Evolutionary conservation across 345 rosid genomes (phyloP), one percentile per base, ranked within the genome.

Genomic region (Hirschfeldia incana): DNA sequence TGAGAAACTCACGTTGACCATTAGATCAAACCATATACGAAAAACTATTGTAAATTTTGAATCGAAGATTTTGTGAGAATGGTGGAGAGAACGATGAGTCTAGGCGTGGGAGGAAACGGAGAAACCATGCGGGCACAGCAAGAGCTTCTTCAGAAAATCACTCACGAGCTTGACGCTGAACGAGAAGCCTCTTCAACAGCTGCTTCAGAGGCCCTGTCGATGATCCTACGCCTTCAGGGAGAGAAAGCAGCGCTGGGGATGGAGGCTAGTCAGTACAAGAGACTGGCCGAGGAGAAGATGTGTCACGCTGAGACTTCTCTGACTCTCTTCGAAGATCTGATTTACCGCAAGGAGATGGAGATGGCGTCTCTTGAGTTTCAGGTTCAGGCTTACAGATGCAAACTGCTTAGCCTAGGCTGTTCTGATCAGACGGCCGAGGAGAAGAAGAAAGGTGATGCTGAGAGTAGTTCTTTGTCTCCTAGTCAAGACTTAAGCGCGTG

Each of bases 201-300:
- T 1, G 87, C 94, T 1, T 89, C 88, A 15, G 99, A 95, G 57
- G 94, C 99, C 17, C 78, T 95, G 29, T 90, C 98, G 0, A 91
- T 92, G 99, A 95, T 95, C 3, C 78, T 93, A 39, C 89, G 97
- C 3, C 77, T 95, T 76, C 99, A 95, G 72, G 93, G 88, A 0
- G 99, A 95, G 70, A 93, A 91, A 84, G 89, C 98, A 1, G 88
- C 80, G 0, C 29, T 93, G 81, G 83, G 83, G 84, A 85, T 95
- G 98, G 99, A 95, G 76, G 90, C 99, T 0, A 90, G 85, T 74
- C 99, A 95, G 61, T 95, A 91, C 76, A 90, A 89, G 82, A 90
- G 99, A 53, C 72, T 91, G 89, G 87, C 96, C 0, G 98, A 95
- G 76, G 98, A 87, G 84, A 91, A 89, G 69, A 86, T 93, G 79